A percentile compares a stretch with the other conserved stretches of the same genome.
Conservation (phyloP, 2,329 filamentous ascomycete genomes). For the Alternaria tenuissima region DNA sequence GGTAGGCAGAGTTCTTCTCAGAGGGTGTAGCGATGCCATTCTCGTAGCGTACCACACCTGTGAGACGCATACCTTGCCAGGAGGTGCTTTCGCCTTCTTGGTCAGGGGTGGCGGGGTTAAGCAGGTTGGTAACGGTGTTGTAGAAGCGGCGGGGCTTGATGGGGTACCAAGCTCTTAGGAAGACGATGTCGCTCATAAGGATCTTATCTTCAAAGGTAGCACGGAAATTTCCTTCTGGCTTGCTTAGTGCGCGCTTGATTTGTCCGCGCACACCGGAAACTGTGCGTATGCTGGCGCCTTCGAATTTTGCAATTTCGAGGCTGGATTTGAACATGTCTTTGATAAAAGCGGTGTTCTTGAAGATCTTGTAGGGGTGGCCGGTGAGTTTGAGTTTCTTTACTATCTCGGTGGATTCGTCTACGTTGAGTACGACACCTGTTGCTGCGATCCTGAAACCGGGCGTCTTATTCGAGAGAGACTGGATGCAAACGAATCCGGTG, state of each 20-base stretch:
- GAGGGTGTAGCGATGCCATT: conserved; percentile 78
- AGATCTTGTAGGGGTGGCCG: conserved; percentile 93
- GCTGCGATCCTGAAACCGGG: conserved; percentile 94
- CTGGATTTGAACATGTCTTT: conserved; percentile 97
- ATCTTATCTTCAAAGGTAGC: conserved; percentile 99
- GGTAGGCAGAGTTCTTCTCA: conserved; percentile 86
- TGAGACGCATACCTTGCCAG: conserved; percentile 94
- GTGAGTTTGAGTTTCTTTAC: conserved; percentile 99
- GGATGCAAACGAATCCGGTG: conserved; percentile 93
- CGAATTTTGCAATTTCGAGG: conserved; percentile 97
- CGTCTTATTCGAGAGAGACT: conserved; percentile 83
- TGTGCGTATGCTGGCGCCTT: conserved; percentile 93
- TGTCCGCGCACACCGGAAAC: conserved; percentile 95
- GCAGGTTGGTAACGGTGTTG: conserved; percentile 91
- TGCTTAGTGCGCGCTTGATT: conserved; percentile 93
- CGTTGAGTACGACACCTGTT: conserved; percentile 89
- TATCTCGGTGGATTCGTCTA: conserved; percentile 95
- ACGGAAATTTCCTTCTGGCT: conserved; percentile 94
- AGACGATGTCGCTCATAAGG: conserved; percentile 94
- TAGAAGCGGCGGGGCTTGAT: conserved; percentile 96
- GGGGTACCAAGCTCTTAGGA: conserved; percentile 95
- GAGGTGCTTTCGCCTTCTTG: conserved; percentile 50
- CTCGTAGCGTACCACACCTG: conserved; percentile 85
- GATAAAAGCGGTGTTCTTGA: conserved; percentile 99
- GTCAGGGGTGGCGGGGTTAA: conserved; percentile 62